phyloP scores from a whole-genome alignment of 805 yeast genomes.

The Spencermartinsiella europaea region DNA sequence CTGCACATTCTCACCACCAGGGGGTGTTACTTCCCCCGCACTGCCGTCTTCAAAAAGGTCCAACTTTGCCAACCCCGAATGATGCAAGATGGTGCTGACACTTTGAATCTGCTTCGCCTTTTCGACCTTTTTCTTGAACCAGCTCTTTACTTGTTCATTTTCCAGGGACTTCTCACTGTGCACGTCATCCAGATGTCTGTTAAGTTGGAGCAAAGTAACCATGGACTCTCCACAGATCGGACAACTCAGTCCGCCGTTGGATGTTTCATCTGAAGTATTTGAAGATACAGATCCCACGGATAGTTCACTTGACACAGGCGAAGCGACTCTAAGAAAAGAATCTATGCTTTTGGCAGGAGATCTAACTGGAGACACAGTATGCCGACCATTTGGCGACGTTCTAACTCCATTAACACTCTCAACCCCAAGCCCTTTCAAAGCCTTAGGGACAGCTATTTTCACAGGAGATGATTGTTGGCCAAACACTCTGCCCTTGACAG shows the following conservation, averaged over 20 bases:
- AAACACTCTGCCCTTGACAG: no score
- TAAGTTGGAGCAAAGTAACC: constrained; percentile 28
- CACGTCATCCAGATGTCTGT: constrained; percentile 65
- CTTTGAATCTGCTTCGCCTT: constrained; percentile 35
- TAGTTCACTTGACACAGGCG: constrained; percentile 17
- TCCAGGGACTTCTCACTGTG: constrained; percentile 40
- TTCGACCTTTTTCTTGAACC: constrained; percentile 40
- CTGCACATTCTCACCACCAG: not conserved
- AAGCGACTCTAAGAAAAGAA: constrained; percentile 11
- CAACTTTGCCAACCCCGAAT: constrained; percentile 39
- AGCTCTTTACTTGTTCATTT: constrained; percentile 37
- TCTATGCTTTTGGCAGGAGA: not conserved
- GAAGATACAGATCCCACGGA: constrained; percentile 18
- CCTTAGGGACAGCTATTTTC: not conserved
- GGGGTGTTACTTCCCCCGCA: constrained; percentile 4
- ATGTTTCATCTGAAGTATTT: constrained; percentile 16
- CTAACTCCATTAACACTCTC: no score
- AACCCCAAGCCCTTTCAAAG: no score
- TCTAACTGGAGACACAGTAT: not conserved
- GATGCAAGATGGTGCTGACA: constrained; percentile 27
- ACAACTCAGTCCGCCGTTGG: constrained; percentile 38
- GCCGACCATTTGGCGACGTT: no score
- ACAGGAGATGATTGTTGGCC: no score
- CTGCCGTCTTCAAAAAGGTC: constrained; percentile 41
- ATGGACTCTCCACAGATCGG: constrained; percentile 67